phyloP scores from a whole-genome alignment of 441 rosid species.

The Eruca vesicaria region DNA sequence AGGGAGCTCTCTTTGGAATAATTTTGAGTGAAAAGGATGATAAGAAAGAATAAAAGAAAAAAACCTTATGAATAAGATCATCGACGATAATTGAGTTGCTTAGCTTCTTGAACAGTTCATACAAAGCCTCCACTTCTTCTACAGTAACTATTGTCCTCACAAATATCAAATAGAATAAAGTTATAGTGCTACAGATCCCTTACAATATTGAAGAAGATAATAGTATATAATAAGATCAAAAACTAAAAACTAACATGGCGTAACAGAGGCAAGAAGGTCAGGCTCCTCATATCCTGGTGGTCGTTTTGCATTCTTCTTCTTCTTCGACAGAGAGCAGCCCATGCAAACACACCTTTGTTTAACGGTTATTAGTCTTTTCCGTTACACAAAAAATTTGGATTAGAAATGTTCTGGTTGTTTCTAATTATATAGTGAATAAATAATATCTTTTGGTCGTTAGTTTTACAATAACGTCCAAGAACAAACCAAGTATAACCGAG shows the following conservation, averaged over 20 bases:
- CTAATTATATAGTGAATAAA: not conserved
- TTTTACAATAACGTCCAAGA: not conserved
- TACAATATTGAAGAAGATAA: not conserved
- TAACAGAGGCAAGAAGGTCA: conserved; percentile 27
- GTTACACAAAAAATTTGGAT: not conserved
- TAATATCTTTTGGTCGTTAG: not conserved
- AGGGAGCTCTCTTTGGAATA: not conserved
- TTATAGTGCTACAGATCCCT: no score
- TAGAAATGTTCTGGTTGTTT: not conserved
- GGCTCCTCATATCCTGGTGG: conserved; percentile 36
- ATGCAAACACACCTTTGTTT: conserved; percentile 6
- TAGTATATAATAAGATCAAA: not conserved
- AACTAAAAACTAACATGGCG: conserved; percentile 15
- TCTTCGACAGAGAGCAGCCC: conserved; percentile 33
- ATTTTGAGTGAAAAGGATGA: not conserved
- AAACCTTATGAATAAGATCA: conserved; percentile 91
- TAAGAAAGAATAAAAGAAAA: not conserved
- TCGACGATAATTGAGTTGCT: conserved; percentile 82
- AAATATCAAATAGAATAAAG: not conserved
- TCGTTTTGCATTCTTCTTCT: conserved; percentile 24
- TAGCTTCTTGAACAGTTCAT: conserved; percentile 77
- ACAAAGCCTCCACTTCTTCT: conserved; percentile 75
- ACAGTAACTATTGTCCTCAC: conserved; percentile 53
- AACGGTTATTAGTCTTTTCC: conserved; percentile 1
- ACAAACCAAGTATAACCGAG: conserved; percentile 1